Percentiles rank a stretch among this genome's conserved stretches.
Conservation (phyloP, 2,329 filamentous ascomycete species). For the Orbilia quercus region DNA sequence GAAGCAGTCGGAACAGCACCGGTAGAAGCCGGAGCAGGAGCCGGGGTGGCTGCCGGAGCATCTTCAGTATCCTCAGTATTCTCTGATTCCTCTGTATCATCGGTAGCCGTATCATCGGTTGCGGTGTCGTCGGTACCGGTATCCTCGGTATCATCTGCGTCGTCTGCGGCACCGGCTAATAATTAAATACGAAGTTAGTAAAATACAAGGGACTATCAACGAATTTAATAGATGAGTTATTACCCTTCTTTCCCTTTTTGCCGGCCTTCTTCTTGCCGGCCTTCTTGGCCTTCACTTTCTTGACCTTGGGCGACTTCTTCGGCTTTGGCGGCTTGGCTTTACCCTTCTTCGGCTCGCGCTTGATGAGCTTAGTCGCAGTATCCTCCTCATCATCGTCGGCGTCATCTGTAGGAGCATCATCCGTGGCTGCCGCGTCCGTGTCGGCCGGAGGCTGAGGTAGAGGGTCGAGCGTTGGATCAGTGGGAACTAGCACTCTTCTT, state of each 20-base stretch:
- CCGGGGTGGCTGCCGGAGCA: neutral
- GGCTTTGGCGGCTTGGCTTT: neutral
- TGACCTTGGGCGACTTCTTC: neutral
- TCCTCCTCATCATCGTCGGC: neutral
- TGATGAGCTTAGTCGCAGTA: neutral
- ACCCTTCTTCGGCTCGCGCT: neutral
- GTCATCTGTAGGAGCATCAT: neutral
- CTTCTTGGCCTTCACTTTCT: neutral
- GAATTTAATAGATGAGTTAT: neutral
- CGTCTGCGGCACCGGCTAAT: neutral
- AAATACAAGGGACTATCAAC: neutral
- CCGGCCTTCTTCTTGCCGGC: neutral
- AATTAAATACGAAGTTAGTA: neutral
- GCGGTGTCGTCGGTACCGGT: too few species aligned
- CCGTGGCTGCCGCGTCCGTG: neutral
- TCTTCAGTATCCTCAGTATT: neutral
- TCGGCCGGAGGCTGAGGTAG: too few species aligned
- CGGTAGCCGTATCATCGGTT: neutral
- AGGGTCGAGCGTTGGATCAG: neutral
- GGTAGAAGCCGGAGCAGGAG: neutral
- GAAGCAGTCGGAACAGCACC: neutral
- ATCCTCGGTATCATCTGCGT: neutral
- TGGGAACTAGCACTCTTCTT: neutral
- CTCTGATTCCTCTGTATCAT: neutral
- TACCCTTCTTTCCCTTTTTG: slow-evolving; percentile 10